phyloP scores from a whole-genome alignment of 805 yeast genomes.

The Candida piceae region DNA sequence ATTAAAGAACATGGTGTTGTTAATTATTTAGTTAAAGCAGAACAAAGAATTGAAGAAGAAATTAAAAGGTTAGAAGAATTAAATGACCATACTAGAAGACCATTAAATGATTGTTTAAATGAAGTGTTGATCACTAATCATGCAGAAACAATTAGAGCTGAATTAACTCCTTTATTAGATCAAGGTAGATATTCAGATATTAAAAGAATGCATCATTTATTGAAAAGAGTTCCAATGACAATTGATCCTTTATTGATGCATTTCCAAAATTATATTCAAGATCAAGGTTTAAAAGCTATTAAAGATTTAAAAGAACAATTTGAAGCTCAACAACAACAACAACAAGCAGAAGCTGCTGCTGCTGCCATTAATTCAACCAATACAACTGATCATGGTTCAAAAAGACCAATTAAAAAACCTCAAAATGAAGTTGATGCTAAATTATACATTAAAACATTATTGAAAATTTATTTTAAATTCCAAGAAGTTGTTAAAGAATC shows the following conservation, averaged over 20 bases:
- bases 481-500: slow-evolving; percentile 58
- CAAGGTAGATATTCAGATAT: slow-evolving; percentile 69
- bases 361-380: slow-evolving; percentile 14
- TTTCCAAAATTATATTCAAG: slow-evolving; percentile 68
- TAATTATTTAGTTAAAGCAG: slow-evolving; percentile 85
- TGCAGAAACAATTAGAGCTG: slow-evolving; percentile 68
- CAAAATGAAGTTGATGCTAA: slow-evolving; percentile 54
- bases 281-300: slow-evolving; percentile 56
- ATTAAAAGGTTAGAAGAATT: slow-evolving; percentile 69
- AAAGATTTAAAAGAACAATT: slow-evolving; percentile 43
- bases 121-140: slow-evolving; percentile 73
- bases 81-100: slow-evolving; percentile 79
- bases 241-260: slow-evolving; percentile 70
- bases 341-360: slow-evolving; percentile 22
- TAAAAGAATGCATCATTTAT: slow-evolving; percentile 67
- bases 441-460: slow-evolving; percentile 70
- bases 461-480: slow-evolving; percentile 65
- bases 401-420: slow-evolving; percentile 31
- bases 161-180: slow-evolving; percentile 70
- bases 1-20: slow-evolving; percentile 75
- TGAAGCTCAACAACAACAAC: slow-evolving; percentile 18
- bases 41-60: slow-evolving; percentile 78
- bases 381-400: slow-evolving; percentile 10
- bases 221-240: slow-evolving; percentile 75
- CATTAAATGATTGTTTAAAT: slow-evolving; percentile 72